phyloP scores from a whole-genome alignment of 176 grass and related monocot genomes.

The Eleusine coracana region DNA sequence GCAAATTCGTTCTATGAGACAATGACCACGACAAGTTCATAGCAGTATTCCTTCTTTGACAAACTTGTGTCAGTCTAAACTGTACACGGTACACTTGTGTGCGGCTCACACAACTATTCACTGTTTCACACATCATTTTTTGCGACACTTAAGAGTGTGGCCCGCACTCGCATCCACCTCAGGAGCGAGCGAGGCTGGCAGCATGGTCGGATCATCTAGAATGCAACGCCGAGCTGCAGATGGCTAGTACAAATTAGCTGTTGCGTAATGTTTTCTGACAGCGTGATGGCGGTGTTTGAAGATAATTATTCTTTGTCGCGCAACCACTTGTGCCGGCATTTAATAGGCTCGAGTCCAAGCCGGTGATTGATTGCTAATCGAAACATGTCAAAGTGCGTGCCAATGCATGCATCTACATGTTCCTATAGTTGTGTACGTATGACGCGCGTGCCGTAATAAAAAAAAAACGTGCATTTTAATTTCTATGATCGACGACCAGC shows the following conservation, averaged over 20 bases:
- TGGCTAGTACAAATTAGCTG: background rate
- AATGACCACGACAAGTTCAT: background rate
- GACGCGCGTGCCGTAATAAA: too few species aligned
- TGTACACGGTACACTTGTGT: background rate
- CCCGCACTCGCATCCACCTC: too few species aligned
- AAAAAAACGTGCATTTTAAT: too few species aligned
- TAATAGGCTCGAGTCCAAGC: background rate
- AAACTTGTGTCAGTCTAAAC: too few species aligned
- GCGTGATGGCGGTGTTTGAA: background rate
- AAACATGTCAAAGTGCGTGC: background rate
- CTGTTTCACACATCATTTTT: background rate
- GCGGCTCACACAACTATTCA: background rate
- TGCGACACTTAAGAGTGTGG: background rate
- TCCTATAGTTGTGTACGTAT: too few species aligned
- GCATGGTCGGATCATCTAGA: background rate
- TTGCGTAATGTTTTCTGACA: background rate
- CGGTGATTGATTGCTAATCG: background rate
- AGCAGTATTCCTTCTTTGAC: too few species aligned
- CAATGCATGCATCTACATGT: slow-evolving; percentile 6
- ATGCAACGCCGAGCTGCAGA: background rate
- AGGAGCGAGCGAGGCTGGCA: background rate
- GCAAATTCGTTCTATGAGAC: too few species aligned
- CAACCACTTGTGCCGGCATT: slow-evolving; percentile 38
- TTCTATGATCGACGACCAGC: too few species aligned
- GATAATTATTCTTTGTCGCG: background rate